Base-by-base conservation (phyloP, 257 asterid species). In the Leptodermis oblonga region DNA sequence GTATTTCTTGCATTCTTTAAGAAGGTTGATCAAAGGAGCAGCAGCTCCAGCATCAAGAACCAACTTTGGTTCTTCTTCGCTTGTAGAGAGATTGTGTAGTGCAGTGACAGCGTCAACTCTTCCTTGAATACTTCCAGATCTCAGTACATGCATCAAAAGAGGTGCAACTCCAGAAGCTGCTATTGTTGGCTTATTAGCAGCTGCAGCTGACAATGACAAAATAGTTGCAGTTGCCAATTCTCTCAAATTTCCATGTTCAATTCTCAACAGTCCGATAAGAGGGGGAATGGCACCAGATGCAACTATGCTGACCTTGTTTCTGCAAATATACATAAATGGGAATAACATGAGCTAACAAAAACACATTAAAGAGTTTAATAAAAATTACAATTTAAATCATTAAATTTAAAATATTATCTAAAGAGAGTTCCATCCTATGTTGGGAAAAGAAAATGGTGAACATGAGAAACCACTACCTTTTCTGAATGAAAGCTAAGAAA, bases 181-280 rank as follows among this genome's bases (percentile, higher is more conserved):
- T 72, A 92, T 83, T 37, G 85, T 70, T 65, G 93, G 82, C 76
- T 89, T 89, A 72, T 89, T 89, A 65, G 93, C 69, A 65, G 86
- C 83, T 65, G 79, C 90, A 31, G 97, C 85, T 20, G 97, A 92
- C 66, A 92, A 28, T 15, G 95, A 86, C 67, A 92, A 72, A 49
- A 89, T 77, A 46, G 96, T 87, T 20, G 97, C 97, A 33, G 95
- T 86, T 28, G 97, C 90, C 75, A 92, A 77, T 82, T 92, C 97
- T 77, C 88, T 80, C 30, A 92, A 75, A 73, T 84, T 86, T 77
- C 82, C 84, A 20, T 69, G 74, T 73, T 79, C 90, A 48, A 77
- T 73, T 75, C 83, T 85, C 80, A 91, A 92, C 72, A 91, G 90
- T 60, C 89, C 95, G 73, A 91, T 82, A 7, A 91, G 96, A 67